Evolutionary conservation across 176 grass and related monocot genomes (phyloP), one percentile per base, ranked within the genome.

Genomic region (Miscanthus lutarioriparius): DNA sequence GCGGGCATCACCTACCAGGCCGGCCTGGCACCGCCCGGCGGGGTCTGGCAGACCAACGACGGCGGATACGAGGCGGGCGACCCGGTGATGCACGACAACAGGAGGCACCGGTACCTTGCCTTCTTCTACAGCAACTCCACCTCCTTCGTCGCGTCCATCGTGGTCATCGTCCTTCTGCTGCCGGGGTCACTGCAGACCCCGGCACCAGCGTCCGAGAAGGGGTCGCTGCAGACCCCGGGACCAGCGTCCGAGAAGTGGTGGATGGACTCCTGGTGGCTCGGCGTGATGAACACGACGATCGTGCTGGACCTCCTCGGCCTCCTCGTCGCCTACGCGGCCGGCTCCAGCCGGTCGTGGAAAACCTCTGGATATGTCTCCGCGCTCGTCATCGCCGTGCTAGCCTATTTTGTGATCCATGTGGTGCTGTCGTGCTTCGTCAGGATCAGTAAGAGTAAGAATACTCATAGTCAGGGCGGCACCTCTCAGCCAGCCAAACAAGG

Each of bases 261-360:
- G 58, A 11, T 0, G 0, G n/a, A 61, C 58, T 8, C 11, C 58
- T 64, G 62, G 62, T 64, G 62, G 62, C 62, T 64, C 25, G 26
- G 11, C 26, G 62, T 30, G 62, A 64, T 64, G 62, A 64, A 64
- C 26, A 0, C 4, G 12, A 64, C 62, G 5, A 64, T 64, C 62
- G 62, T 64, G 62, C 62, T 64, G 62, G 62, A 64, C 62, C 62
- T 64, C 26, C 62, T 64, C 62, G 62, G 62, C 62, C 62, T 64
- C 62, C 62, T 64, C 3, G 26, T 64, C 26, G 62, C 62, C 26
- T 64, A 64, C 62, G 62, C 62, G 0, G 62, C 62, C 26, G 62
- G 62, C 12, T 64, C 62, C 62, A 64, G 62, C 62, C 25, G 62
- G 26, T 28, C 25, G 12, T 64, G 62, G 62, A 64, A 64, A 26